Conservation (phyloP, 306 rosid genomes). For the Heteromeles arbutifolia region DNA sequence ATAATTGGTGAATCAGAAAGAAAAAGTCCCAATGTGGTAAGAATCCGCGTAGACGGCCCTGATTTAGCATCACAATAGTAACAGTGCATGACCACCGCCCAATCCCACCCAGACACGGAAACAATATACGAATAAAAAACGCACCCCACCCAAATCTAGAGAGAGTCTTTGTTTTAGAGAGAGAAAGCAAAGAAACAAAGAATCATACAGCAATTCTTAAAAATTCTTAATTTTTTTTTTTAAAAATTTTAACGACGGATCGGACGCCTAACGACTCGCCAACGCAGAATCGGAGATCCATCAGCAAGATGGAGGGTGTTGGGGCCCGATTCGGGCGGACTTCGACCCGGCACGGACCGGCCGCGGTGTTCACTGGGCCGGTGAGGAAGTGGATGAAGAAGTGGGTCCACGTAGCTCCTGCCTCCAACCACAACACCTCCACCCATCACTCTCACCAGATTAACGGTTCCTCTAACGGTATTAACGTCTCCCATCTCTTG, state of each 20-base stretch:
- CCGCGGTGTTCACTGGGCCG: conserved; percentile 93
- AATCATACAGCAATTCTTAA: not conserved
- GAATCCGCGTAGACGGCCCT: conserved; percentile 9
- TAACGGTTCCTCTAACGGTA: conserved; percentile 45
- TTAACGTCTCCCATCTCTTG: conserved; percentile 70
- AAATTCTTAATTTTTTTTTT: too few species aligned
- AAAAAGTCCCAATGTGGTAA: too few species aligned
- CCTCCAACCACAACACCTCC: conserved; percentile 24
- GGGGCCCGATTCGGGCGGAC: conserved; percentile 97
- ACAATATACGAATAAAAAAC: conserved; percentile 13
- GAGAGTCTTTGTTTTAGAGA: not conserved
- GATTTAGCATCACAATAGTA: conserved; percentile 12
- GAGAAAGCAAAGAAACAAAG: conserved; percentile 9
- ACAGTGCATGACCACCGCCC: not conserved
- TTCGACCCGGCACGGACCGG: conserved; percentile 93
- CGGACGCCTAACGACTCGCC: conserved; percentile 29
- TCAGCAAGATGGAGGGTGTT: conserved; percentile 70
- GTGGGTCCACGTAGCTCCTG: conserved; percentile 81
- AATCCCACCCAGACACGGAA: conserved; percentile 20
- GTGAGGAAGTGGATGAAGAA: conserved; percentile 99
- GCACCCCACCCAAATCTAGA: not conserved
- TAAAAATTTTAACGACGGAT: conserved; percentile 20
- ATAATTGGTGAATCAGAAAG: too few species aligned
- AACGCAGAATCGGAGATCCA: conserved; percentile 27
- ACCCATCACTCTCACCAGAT: conserved; percentile 24